Evolutionary conservation across 2,329 filamentous ascomycete species (phyloP).

Genomic region (Trichoderma cornu-damae): DNA sequence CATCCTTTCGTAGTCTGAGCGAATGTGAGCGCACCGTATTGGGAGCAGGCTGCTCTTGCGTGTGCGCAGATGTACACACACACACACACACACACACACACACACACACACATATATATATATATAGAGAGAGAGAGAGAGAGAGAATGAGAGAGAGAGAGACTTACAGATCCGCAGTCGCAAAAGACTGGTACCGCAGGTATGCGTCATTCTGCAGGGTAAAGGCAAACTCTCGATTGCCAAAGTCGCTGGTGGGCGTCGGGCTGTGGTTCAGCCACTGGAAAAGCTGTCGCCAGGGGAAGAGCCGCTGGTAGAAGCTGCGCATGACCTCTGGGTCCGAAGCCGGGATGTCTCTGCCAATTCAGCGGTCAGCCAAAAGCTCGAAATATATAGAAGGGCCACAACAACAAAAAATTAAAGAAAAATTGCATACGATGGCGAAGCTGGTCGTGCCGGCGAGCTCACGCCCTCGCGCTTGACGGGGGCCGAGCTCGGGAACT

Average conservation of each 20-base stretch:
- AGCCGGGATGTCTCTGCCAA: constrained; percentile 37
- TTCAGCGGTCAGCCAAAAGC: background rate
- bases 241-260: constrained; percentile 80
- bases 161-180: constrained; percentile 48
- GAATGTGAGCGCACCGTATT: background rate
- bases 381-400: too few species aligned
- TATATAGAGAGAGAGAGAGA: too few species aligned
- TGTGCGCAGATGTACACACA: too few species aligned
- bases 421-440: constrained; percentile 43
- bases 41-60: too few species aligned
- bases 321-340: constrained; percentile 82
- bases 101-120: too few species aligned
- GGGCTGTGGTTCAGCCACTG: constrained; percentile 97
- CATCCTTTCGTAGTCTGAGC: constrained; percentile 76
- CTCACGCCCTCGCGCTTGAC: constrained; percentile 36
- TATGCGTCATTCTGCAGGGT: constrained; percentile 91
- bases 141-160: too few species aligned
- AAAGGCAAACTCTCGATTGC: constrained; percentile 91
- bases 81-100: too few species aligned
- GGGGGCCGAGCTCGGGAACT: constrained; percentile 51
- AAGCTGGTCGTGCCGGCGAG: constrained; percentile 39
- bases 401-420: too few species aligned
- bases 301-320: constrained; percentile 91
- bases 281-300: constrained; percentile 90
- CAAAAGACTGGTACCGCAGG: constrained; percentile 76